These are phyloP conservation scores for Pleurotus djamor DNA, from an alignment of 768 basidiomycete species.

Conservation along the genomic window DNA sequence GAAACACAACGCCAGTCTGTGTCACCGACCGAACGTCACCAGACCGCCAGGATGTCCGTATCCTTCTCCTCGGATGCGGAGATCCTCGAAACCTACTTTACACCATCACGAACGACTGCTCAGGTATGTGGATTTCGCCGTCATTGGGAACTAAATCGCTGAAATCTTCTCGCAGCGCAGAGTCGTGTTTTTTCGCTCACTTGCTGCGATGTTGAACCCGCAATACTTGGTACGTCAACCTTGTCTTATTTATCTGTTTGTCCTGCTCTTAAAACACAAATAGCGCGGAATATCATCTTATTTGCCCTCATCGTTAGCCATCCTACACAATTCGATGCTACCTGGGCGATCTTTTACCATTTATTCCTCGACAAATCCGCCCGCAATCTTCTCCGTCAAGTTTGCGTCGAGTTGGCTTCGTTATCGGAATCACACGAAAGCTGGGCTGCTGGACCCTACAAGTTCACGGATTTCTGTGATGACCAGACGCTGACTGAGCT, in stretches of 20 bases:
- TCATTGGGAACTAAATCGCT: neutral
- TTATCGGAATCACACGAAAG: constrained; percentile 15
- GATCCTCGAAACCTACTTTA: constrained; percentile 46
- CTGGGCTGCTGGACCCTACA: constrained; percentile 19
- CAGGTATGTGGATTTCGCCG: neutral
- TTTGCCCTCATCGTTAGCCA: constrained; percentile 28
- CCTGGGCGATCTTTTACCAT: constrained; percentile 37
- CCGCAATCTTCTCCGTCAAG: constrained; percentile 17
- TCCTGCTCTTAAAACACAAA: neutral
- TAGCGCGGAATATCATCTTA: constrained; percentile 35
- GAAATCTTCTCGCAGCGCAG: constrained; percentile 13
- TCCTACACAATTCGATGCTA: constrained; percentile 2
- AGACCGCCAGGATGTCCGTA: constrained; percentile 30
- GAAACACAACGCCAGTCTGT: constrained; percentile 45
- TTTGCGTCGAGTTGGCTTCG: constrained; percentile 25
- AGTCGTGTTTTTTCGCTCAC: constrained; percentile 30
- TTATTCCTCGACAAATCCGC: constrained; percentile 25
- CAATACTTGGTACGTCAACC: constrained; percentile 25
- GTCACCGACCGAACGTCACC: constrained; percentile 38
- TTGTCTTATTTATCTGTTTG: neutral
- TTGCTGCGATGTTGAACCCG: constrained; percentile 36
- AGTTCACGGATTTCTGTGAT: constrained; percentile 9
- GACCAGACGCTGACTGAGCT: constrained; percentile 26
- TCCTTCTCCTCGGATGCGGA: constrained; percentile 46
- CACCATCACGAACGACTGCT: constrained; percentile 27